Evolutionary conservation across 441 rosid genomes (phyloP).

Genomic region (Syzygium malaccense): DNA sequence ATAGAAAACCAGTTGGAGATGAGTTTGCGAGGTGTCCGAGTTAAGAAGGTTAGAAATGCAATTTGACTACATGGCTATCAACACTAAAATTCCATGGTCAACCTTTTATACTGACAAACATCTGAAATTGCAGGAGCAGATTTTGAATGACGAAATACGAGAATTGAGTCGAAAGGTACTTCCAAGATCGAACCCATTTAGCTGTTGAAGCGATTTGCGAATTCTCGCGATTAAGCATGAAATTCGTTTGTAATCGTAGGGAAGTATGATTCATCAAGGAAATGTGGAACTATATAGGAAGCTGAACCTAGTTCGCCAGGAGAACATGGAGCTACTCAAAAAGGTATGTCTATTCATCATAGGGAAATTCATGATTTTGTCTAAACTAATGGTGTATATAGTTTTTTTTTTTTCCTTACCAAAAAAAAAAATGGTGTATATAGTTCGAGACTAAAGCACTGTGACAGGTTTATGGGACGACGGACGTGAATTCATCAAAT

Average conservation of each 20-base stretch:
- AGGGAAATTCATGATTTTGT: background rate
- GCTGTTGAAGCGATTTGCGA: background rate
- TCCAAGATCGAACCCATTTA: background rate
- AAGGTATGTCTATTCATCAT: slow-evolving; percentile 23
- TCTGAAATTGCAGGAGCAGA: slow-evolving; percentile 26
- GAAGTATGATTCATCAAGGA: slow-evolving; percentile 39
- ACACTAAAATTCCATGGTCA: background rate
- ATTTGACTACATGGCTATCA: background rate
- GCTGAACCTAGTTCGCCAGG: slow-evolving; percentile 32
- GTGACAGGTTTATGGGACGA: slow-evolving; percentile 33
- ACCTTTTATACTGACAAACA: background rate
- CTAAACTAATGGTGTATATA: background rate
- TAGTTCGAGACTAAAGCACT: background rate
- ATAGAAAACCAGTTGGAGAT: slow-evolving; percentile 41
- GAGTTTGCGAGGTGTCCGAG: slow-evolving; percentile 36
- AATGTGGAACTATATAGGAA: slow-evolving; percentile 46
- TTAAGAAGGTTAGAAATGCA: slow-evolving; percentile 28
- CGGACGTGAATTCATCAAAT: slow-evolving; percentile 12
- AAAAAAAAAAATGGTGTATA: background rate
- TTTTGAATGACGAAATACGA: slow-evolving; percentile 29
- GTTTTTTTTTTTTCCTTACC: too few relatives aligned
- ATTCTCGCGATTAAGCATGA: background rate
- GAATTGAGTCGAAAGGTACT: slow-evolving; percentile 33
- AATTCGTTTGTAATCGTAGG: slow-evolving; percentile 3
- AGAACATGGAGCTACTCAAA: slow-evolving; percentile 30